Base-by-base conservation (phyloP, 2,329 filamentous ascomycete genomes). In the Aspergillus thermomutatus region DNA sequence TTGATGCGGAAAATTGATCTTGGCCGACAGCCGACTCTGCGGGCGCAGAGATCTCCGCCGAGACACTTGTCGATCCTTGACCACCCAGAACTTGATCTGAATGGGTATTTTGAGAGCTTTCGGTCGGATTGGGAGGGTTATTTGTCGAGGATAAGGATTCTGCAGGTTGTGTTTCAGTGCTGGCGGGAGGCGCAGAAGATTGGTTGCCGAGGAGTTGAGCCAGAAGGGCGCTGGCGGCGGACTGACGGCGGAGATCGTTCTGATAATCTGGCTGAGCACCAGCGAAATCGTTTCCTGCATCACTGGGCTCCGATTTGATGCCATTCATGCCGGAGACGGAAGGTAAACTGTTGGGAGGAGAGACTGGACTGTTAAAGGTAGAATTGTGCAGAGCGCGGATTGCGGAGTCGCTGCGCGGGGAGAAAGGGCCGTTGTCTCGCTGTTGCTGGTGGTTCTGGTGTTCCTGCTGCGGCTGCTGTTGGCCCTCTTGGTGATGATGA, bases 121-220 rank as follows among this genome's bases (percentile, higher is more conserved):
- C 43, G 10, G n/a, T 23, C 43, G 27, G 17, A 10, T 14, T 26
- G 8, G 40, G 45, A 47, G 37, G 28, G 26, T 50, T 27, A 23
- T 50, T 47, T 8, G 41, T 34, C 34, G 43, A 27, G 19, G 10
- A 26, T 26, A 21, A 14, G 43, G 21, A 25, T 31, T 54, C 61
- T 45, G 47, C 40, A 26, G 55, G 53, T 56, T 58, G 58, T 34
- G 50, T 55, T 41, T 64, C 62, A 46, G 65, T 57, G 31, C 58
- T 56, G 49, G 62, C 61, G 48, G 59, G 61, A 34, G 65, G 53
- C 54, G 64, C 58, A 37, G 66, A 54, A n/a, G 64, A 58, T 57
- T 72, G 70, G 56, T 71, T 72, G 45, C 73, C 72, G 53, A 77
- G 69, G 8, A 77, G 66, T 63, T 77, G 74, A 37, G 75, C 75